Conservation (phyloP, 164 flowering plant species). For the Saururus chinensis region DNA sequence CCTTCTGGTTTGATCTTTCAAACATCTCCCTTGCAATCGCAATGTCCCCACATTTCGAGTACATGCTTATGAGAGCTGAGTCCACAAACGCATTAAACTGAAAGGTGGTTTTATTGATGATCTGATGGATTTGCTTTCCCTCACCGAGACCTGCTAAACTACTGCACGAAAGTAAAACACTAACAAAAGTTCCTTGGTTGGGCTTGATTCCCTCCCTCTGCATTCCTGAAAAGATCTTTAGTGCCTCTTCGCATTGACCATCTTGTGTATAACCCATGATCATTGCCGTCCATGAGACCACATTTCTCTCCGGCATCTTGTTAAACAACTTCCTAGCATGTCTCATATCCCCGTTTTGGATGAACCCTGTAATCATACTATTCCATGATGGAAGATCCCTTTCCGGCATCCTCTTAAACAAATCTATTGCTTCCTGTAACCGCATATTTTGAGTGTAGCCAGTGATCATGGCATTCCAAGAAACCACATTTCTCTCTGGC, state of each 20-base stretch:
- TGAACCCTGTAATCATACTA: slow-evolving; percentile 6
- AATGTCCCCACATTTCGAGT: slow-evolving; percentile 13
- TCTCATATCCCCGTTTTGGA: slow-evolving; percentile 1
- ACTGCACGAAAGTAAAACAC: slow-evolving; percentile 13
- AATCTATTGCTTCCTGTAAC: neutral
- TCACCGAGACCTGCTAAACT: slow-evolving; percentile 11
- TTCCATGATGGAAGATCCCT: slow-evolving; percentile 8
- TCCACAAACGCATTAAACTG: slow-evolving; percentile 5
- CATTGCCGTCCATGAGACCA: slow-evolving; percentile 8
- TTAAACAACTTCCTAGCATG: slow-evolving; percentile 1
- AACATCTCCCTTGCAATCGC: slow-evolving; percentile 8
- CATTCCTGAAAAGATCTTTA: slow-evolving; percentile 7
- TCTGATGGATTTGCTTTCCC: slow-evolving; percentile 13
- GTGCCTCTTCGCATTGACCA: slow-evolving; percentile 7
- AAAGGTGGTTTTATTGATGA: slow-evolving; percentile 7
- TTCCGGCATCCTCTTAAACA: slow-evolving; percentile 6
- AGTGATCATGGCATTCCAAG: slow-evolving; percentile 9
- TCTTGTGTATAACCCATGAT: slow-evolving; percentile 6
- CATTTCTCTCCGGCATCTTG: slow-evolving; percentile 6
- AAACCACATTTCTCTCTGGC: slow-evolving; percentile 9
- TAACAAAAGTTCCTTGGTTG: slow-evolving; percentile 11
- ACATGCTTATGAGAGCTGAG: slow-evolving; percentile 12
- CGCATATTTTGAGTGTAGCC: slow-evolving; percentile 1
- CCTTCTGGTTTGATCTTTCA: slow-evolving; percentile 10
- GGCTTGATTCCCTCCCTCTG: slow-evolving; percentile 6